Base-by-base conservation (phyloP, 2,329 filamentous ascomycete genomes). In the Arthrobotrys pseudoclavata region DNA sequence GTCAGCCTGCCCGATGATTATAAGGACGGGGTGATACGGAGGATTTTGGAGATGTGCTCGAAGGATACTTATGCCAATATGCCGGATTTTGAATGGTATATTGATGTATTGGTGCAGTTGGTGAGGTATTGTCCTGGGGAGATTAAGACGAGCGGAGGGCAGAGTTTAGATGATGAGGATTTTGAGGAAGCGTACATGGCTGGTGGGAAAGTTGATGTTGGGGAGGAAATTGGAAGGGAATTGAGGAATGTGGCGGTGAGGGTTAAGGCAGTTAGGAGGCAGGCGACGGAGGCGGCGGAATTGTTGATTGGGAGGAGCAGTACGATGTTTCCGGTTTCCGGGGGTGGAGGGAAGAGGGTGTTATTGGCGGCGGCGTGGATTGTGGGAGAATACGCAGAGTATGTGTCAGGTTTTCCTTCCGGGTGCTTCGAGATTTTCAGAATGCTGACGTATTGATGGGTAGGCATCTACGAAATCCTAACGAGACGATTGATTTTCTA, bases 1-100 rank as follows among this genome's bases (percentile, higher is more conserved):
- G 87, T 89, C 4, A 89, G 90, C 9, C 86, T 98, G 6, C 94
- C 96, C 0, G 91, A 94, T 77, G 93, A 97, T 79, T 99, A 98
- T 83, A 91, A 91, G 63, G 86, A 90, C 42, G 92, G 92, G 81
- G 93, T 97, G 20, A 93, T 98, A 64, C 88, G 88, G 70, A 89
- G 92, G 75, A 93, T 98, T 76, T 83, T 98, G 10, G 89, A 91
- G 77, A 97, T 99, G 89, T 98, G 95, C 83, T 92, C 93, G 7
- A 90, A 90, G 79, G 91, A 94, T 80, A 97, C 94, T 78, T 99
- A 98, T 83, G 88, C 88, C 45, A 93, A 94, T 82, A 87, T 99
- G 57, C 86, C 88, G 64, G 95, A 99, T 83, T 99, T 99, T 83
- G 95, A 97, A 80, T 99, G 96, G 96, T 98, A 98, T 83, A 91